Percentiles rank a stretch among this genome's conserved stretches.
These are phyloP conservation scores for Pythium phragmitis DNA, from an alignment of 352 stramenopile species.

Conservation along the genomic window DNA sequence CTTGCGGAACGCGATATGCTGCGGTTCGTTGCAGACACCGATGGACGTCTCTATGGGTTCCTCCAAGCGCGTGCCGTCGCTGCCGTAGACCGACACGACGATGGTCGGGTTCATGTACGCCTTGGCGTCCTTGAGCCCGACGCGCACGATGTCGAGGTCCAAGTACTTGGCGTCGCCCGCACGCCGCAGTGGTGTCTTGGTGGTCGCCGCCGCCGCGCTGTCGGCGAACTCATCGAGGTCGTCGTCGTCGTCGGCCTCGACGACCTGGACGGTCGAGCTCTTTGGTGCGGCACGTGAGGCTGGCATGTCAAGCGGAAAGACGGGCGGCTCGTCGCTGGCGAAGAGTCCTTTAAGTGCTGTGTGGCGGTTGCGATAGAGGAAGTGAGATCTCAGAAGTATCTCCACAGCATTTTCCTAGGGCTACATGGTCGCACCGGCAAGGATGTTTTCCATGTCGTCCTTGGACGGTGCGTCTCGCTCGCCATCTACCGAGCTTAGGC, in stretches of 20 bases:
- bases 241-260: slow-evolving; percentile 23
- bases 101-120: slow-evolving; percentile 65
- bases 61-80: slow-evolving; percentile 51
- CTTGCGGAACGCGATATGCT: slow-evolving; percentile 50
- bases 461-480: slow-evolving; percentile 51
- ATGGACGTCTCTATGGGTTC: slow-evolving; percentile 52
- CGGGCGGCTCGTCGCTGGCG: slow-evolving; percentile 3
- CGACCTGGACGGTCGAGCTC: slow-evolving; percentile 20
- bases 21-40: slow-evolving; percentile 36
- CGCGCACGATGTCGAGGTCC: slow-evolving; percentile 48
- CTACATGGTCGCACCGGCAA: slow-evolving; percentile 35
- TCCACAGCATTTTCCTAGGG: background rate
- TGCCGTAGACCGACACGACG: slow-evolving; percentile 59
- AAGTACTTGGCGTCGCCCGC: slow-evolving; percentile 40
- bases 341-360: slow-evolving; percentile 17
- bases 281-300: slow-evolving; percentile 2
- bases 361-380: background rate
- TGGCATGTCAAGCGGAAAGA: slow-evolving; percentile 18
- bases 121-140: slow-evolving; percentile 67
- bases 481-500: slow-evolving; percentile 56
- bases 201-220: background rate
- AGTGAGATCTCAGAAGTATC: background rate
- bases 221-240: slow-evolving; percentile 27
- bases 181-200: slow-evolving; percentile 1
- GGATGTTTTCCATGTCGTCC: slow-evolving; percentile 65